These are phyloP conservation scores for Trichoderma sp. DNA, from an alignment of 2,329 filamentous ascomycete genomes.

Conservation along the genomic window DNA sequence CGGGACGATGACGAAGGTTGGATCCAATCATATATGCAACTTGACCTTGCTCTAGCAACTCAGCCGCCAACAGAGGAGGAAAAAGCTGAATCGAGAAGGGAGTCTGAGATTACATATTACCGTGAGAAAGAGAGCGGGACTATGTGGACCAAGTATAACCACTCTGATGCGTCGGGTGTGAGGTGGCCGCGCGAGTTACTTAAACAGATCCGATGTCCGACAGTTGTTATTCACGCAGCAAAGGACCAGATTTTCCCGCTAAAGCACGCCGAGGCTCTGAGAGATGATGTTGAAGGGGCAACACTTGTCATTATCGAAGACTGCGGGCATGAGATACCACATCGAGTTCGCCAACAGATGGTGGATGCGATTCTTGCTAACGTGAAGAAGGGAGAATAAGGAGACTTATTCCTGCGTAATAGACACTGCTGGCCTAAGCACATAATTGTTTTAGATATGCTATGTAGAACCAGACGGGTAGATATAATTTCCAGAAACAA, in stretches of 20 bases:
- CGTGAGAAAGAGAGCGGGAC: constrained; percentile 4
- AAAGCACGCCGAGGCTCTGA: neutral
- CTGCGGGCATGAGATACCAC: constrained; percentile 4
- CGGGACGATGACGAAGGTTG: neutral
- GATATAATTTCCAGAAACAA: neutral
- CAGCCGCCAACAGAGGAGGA: neutral
- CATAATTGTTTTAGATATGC: neutral
- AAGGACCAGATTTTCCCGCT: constrained; percentile 1
- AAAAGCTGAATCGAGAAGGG: neutral
- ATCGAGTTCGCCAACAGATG: neutral
- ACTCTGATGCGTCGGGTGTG: neutral
- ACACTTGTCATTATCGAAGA: neutral
- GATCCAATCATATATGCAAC: neutral
- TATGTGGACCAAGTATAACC: constrained; percentile 2
- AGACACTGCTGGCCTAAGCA: neutral
- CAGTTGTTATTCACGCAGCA: neutral
- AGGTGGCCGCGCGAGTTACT: constrained; percentile 1
- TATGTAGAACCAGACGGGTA: neutral
- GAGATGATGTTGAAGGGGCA: neutral
- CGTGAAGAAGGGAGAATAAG: neutral
- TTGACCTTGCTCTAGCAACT: neutral
- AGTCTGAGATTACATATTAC: neutral
- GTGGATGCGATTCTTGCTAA: neutral
- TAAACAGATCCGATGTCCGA: neutral
- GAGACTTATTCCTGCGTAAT: neutral